Evolutionary conservation across 352 stramenopile species (phyloP).

Genomic region (Achlya hypogyna): DNA sequence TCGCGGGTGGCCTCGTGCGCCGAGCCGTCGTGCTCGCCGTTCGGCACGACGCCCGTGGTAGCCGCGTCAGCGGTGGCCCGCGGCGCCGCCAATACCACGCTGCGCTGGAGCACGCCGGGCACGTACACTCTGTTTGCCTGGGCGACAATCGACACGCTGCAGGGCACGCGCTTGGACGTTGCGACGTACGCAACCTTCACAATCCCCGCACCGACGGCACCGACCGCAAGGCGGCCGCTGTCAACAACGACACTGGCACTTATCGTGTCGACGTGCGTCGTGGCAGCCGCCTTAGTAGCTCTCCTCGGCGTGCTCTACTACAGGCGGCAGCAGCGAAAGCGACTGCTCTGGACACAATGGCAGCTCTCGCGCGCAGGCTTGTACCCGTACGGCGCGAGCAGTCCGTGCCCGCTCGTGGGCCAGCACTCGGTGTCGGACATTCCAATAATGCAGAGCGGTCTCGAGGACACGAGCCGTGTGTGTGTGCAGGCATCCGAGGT

Average conservation of each 20-base stretch:
- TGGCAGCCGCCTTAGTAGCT: not conserved
- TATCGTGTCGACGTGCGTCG: not conserved
- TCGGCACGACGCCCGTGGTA: not conserved
- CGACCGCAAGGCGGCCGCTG: not conserved
- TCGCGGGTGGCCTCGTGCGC: not conserved
- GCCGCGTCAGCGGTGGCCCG: not conserved
- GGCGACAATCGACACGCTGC: not conserved
- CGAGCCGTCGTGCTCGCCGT: not conserved
- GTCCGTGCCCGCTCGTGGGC: not conserved
- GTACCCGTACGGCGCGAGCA: not conserved
- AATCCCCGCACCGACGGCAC: not conserved
- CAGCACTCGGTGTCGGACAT: slow-evolving; percentile 3
- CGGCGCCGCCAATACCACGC: not conserved
- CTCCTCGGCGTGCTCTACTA: not conserved
- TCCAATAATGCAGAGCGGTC: not conserved
- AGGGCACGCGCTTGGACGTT: not conserved
- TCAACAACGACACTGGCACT: not conserved
- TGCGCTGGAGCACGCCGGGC: not conserved
- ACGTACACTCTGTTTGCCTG: not conserved
- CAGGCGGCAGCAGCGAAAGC: not conserved
- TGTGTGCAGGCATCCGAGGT: not conserved
- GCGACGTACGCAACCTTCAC: not conserved
- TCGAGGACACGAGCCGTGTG: not conserved
- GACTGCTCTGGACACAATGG: not conserved
- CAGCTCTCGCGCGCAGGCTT: not conserved